These are phyloP conservation scores for Rhazya stricta DNA, from an alignment of 257 asterid species.

Conservation along the genomic window DNA sequence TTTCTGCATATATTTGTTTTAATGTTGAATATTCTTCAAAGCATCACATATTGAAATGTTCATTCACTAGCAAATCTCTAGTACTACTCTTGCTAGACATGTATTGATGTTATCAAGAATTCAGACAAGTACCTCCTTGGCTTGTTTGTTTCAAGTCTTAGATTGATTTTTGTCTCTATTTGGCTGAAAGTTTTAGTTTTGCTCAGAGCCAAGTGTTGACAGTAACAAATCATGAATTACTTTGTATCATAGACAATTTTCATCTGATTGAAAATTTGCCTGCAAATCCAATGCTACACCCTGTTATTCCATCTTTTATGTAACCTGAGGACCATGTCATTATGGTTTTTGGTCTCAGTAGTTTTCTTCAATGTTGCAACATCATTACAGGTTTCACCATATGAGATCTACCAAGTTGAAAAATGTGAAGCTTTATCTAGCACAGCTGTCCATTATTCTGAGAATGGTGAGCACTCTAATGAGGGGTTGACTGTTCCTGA, in stretches of 20 bases:
- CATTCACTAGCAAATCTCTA: not conserved
- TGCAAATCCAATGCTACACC: not conserved
- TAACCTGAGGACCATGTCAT: not conserved
- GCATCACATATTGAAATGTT: not conserved
- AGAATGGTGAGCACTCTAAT: slow-evolving; percentile 34
- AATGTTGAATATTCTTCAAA: not conserved
- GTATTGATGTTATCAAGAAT: not conserved
- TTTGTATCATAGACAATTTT: not conserved
- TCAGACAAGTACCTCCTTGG: not conserved
- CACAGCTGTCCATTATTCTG: slow-evolving; percentile 27
- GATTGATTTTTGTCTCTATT: not conserved
- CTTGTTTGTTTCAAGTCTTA: not conserved
- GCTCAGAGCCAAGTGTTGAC: not conserved
- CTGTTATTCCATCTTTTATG: not conserved
- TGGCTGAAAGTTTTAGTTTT: not conserved
- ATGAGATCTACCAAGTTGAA: slow-evolving; percentile 65
- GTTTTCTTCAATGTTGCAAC: slow-evolving; percentile 8
- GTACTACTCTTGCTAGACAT: not conserved
- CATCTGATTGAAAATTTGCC: not conserved
- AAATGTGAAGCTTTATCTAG: slow-evolving; percentile 46
- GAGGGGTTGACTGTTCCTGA: slow-evolving; percentile 38
- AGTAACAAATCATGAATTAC: not conserved
- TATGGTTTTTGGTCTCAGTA: not conserved
- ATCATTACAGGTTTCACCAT: slow-evolving; percentile 59
- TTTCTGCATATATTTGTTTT: not conserved